Evolutionary conservation across 768 basidiomycete genomes (phyloP), one percentile per base, ranked within the genome.

Genomic region (Boletus speciosus): DNA sequence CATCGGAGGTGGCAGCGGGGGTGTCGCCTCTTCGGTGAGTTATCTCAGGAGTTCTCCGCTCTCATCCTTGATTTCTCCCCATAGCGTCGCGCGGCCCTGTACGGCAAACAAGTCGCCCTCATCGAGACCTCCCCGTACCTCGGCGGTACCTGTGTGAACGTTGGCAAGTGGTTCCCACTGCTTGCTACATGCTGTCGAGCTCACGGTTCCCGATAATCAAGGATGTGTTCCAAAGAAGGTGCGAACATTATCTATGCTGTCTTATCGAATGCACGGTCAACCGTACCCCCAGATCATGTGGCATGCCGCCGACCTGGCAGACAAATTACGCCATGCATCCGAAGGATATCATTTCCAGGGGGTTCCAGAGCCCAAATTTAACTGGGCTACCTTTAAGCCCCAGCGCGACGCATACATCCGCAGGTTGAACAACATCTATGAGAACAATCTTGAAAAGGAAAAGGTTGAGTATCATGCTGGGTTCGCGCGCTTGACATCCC

Each of bases 151-250:
- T 99, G 97, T 67, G 97, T 99, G 55, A 98, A 98, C 71, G 96
- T 99, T 55, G 96, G 93, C 90, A 61, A 60, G 90, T 78, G 35
- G 29, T 40, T 10, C 25, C 4, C 32, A 6, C 38, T 38, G 11
- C 36, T 46, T 49, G 43, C 32, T 16, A 34, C 39, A 12, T n/a
- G 2, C 38, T 15, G 16, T 36, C 19, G 32, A 52, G 45, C 55
- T 58, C n/a, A 63, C 14, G 7, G 11, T 52, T 31, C 8, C n/a
- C 34, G 39, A 50, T 47, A 42, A 61, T 55, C 7, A 59, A 90
- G 93, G 93, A 64, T 98, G 96, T 74, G 93, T 99, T 6, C 97
- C 97, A 15, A 99, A 99, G 76, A 99, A 97, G 78, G 93, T 84
- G 47, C 61, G 19, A 46, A 42, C 9, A 34, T 12, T 5, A 15